These are phyloP conservation scores for Hibiscus trionum DNA, from an alignment of 345 rosid genomes.

Conservation along the genomic window DNA sequence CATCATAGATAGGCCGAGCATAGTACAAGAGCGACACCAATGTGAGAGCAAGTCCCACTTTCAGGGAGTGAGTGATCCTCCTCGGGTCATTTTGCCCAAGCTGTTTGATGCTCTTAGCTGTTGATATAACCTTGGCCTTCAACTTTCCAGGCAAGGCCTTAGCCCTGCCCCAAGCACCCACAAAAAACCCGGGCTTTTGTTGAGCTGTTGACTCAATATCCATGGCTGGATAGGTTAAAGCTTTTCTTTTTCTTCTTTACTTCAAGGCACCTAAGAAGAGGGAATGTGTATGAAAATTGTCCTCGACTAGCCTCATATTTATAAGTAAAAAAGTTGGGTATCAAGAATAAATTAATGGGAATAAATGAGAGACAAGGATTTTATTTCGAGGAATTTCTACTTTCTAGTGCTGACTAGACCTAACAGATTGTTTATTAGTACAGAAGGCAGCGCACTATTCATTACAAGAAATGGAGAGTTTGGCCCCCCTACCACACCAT, in stretches of 20 bases:
- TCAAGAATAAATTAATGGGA: constrained; percentile 4
- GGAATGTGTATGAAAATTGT: background rate
- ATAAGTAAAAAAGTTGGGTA: constrained; percentile 29
- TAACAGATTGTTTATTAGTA: constrained; percentile 18
- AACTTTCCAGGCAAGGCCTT: constrained; percentile 23
- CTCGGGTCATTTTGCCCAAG: constrained; percentile 66
- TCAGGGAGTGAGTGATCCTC: constrained; percentile 60
- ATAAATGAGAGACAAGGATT: constrained; percentile 20
- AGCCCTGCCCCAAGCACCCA: constrained; percentile 21
- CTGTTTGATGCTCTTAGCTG: constrained; percentile 29
- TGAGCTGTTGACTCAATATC: constrained; percentile 34
- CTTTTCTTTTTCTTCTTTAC: background rate
- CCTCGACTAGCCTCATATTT: constrained; percentile 27
- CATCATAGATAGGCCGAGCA: constrained; percentile 50
- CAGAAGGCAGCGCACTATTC: constrained; percentile 9
- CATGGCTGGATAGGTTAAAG: constrained; percentile 13
- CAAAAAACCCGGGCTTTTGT: constrained; percentile 19
- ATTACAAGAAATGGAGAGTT: constrained; percentile 1
- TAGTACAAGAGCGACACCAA: constrained; percentile 62
- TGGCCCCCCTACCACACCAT: constrained; percentile 17
- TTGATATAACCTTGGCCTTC: constrained; percentile 20
- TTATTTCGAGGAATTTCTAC: constrained; percentile 2
- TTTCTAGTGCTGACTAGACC: constrained; percentile 29
- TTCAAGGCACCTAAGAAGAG: constrained; percentile 3
- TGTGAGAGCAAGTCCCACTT: constrained; percentile 77